A percentile compares a stretch with the other conserved stretches of the same genome.
These are phyloP conservation scores for Curvularia lunata DNA, from an alignment of 2,329 filamentous ascomycete genomes.

Conservation along the genomic window DNA sequence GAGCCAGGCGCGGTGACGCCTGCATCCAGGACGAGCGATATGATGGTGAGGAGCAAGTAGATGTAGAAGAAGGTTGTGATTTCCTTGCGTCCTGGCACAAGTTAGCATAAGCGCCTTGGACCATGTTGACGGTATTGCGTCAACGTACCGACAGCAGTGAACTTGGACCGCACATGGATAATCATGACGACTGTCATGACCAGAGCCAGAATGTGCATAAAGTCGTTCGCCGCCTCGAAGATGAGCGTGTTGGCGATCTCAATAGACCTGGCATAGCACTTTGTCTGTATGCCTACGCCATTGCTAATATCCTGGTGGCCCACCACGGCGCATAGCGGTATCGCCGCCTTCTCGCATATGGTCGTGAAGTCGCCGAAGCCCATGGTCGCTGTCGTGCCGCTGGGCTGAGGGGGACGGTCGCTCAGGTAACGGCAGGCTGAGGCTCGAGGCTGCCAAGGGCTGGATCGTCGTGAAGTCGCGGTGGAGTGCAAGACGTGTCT, in stretches of 20 bases:
- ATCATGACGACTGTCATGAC: constrained; percentile 98
- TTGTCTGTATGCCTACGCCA: constrained; percentile 79
- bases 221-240: constrained; percentile 88
- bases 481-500: constrained; percentile 7
- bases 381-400: constrained; percentile 56
- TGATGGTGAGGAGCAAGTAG: constrained; percentile 87
- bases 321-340: constrained; percentile 87
- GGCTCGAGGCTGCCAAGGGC: constrained; percentile 22
- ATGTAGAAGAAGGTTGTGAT: constrained; percentile 95
- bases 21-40: constrained; percentile 88
- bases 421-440: constrained; percentile 14
- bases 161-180: constrained; percentile 93
- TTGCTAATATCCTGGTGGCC: constrained; percentile 73
- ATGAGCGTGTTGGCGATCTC: constrained; percentile 98
- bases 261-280: constrained; percentile 93
- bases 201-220: constrained; percentile 89
- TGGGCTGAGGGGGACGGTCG: constrained; percentile 10
- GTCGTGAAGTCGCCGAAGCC: constrained; percentile 89
- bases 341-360: constrained; percentile 82
- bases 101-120: constrained; percentile 60
- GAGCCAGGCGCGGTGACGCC: constrained; percentile 88
- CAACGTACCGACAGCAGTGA: constrained; percentile 88
- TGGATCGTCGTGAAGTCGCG: constrained; percentile 10
- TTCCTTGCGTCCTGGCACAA: constrained; percentile 65
- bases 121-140: constrained; percentile 30